Percentiles rank a stretch among this genome's conserved stretches.
Evolutionary conservation across 768 basidiomycete species (phyloP).

Genomic region (Gymnopilus junonius): DNA sequence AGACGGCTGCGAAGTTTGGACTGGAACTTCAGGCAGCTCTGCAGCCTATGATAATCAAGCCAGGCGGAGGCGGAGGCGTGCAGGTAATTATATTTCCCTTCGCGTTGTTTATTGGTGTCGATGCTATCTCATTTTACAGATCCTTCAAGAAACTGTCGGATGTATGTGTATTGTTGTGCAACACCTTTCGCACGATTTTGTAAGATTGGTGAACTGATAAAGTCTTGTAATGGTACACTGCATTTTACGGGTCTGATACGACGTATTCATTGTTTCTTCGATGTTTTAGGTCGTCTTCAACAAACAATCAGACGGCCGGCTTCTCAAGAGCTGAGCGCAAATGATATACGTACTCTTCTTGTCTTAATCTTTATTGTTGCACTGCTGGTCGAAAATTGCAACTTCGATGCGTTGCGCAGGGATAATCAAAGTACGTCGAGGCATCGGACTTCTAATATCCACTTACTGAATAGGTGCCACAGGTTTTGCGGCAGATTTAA

Average conservation of each 20-base stretch:
- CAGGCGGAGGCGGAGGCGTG: conserved; percentile 67
- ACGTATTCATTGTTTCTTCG: background rate
- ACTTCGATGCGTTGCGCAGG: conserved; percentile 77
- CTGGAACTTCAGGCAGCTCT: conserved; percentile 80
- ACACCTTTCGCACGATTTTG: conserved; percentile 86
- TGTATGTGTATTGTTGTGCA: conserved; percentile 89
- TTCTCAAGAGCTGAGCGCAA: conserved; percentile 42
- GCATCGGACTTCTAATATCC: background rate
- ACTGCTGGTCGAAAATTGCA: conserved; percentile 85
- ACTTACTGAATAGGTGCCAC: background rate
- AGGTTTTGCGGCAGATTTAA: conserved; percentile 63
- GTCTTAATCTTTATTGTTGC: conserved; percentile 86
- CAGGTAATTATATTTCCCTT: conserved; percentile 48
- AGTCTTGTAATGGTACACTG: conserved; percentile 79
- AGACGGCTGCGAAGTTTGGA: conserved; percentile 87
- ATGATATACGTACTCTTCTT: conserved; percentile 59
- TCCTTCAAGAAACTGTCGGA: conserved; percentile 89
- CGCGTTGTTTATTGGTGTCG: background rate
- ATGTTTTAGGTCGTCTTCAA: conserved; percentile 59
- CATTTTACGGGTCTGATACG: background rate
- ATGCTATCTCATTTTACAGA: too few species aligned
- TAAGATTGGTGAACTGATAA: conserved; percentile 76
- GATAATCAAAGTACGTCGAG: conserved; percentile 59
- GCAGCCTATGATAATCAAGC: conserved; percentile 92
- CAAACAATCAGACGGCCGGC: conserved; percentile 53